phyloP scores from a whole-genome alignment of 176 grass and related monocot species.

The Cenchrus fungigraminus region DNA sequence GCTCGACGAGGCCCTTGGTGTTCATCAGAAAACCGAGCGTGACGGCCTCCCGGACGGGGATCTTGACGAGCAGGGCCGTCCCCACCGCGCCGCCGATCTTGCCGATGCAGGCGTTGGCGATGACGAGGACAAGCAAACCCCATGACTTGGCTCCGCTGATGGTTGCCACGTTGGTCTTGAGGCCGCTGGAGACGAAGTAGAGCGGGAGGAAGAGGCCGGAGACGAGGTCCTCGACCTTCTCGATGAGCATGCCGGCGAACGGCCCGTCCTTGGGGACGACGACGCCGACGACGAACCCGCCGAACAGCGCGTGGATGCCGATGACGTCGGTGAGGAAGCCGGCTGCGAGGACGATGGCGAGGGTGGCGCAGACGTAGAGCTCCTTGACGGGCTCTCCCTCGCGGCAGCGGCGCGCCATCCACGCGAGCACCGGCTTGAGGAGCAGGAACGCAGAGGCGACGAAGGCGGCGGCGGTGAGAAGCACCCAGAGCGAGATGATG shows the following conservation, averaged over 20 bases:
- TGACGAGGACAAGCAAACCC: conserved; percentile 69
- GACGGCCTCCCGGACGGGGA: conserved; percentile 56
- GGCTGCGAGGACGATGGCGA: conserved; percentile 59
- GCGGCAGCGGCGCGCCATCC: conserved; percentile 53
- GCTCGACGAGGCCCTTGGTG: conserved; percentile 85
- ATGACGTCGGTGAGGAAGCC: conserved; percentile 69
- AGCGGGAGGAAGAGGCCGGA: conserved; percentile 80
- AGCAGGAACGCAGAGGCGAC: conserved; percentile 29
- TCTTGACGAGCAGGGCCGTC: conserved; percentile 40
- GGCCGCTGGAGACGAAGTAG: conserved; percentile 79
- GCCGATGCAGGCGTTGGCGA: conserved; percentile 65
- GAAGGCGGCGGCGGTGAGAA: conserved; percentile 56
- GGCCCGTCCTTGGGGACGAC: conserved; percentile 73
- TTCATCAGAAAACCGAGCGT: conserved; percentile 78
- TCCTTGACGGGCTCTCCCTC: conserved; percentile 66
- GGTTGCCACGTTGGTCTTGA: conserved; percentile 79
- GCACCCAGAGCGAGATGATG: conserved; percentile 64
- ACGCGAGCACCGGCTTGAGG: conserved; percentile 45
- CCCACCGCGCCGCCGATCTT: conserved; percentile 71
- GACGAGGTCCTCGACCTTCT: conserved; percentile 78
- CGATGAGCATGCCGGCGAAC: conserved; percentile 63
- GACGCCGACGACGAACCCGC: conserved; percentile 67
- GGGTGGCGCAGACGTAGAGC: conserved; percentile 63
- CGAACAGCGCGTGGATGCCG: conserved; percentile 78
- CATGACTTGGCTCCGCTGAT: conserved; percentile 71